Conservation (phyloP, 345 rosid species). For the Cardamine occulta region DNA sequence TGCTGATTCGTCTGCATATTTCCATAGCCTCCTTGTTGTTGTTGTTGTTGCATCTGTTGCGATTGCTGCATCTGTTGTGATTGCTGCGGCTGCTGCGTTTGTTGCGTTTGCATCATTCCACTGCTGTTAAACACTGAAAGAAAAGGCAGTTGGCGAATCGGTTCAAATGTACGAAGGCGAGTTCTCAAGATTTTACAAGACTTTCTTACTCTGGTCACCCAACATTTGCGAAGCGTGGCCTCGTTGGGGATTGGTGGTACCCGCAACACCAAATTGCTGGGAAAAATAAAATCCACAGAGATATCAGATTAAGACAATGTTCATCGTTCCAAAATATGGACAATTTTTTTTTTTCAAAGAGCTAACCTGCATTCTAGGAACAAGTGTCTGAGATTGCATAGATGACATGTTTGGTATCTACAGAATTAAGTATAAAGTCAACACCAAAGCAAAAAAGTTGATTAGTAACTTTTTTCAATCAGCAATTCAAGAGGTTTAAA, state of each 20-base stretch:
- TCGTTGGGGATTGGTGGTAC: conserved; percentile 68
- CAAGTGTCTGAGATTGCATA: conserved; percentile 54
- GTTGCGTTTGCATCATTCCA: conserved; percentile 68
- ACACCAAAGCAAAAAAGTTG: not conserved
- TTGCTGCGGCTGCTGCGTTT: conserved; percentile 25
- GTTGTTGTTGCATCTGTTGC: conserved; percentile 47
- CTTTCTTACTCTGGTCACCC: conserved; percentile 71
- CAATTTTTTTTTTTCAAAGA: not conserved
- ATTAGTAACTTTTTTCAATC: not conserved
- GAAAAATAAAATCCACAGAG: conserved; percentile 4
- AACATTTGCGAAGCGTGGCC: conserved; percentile 71
- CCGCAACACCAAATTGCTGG: conserved; percentile 78
- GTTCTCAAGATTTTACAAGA: conserved; percentile 22
- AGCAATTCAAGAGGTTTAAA: conserved; percentile 1
- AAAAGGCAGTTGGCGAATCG: not conserved
- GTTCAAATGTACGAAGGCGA: not conserved
- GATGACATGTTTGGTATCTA: conserved; percentile 82
- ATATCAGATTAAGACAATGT: conserved; percentile 3
- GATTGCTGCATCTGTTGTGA: conserved; percentile 38
- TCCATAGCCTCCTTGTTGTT: conserved; percentile 61
- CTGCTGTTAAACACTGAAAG: conserved; percentile 82
- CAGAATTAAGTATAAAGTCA: conserved; percentile 3
- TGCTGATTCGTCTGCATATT: conserved; percentile 73
- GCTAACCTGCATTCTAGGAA: conserved; percentile 79
- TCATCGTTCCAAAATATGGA: not conserved